These are phyloP conservation scores for Fusarium sp. DNA, from an alignment of 2,329 filamentous ascomycete species.

Conservation along the genomic window DNA sequence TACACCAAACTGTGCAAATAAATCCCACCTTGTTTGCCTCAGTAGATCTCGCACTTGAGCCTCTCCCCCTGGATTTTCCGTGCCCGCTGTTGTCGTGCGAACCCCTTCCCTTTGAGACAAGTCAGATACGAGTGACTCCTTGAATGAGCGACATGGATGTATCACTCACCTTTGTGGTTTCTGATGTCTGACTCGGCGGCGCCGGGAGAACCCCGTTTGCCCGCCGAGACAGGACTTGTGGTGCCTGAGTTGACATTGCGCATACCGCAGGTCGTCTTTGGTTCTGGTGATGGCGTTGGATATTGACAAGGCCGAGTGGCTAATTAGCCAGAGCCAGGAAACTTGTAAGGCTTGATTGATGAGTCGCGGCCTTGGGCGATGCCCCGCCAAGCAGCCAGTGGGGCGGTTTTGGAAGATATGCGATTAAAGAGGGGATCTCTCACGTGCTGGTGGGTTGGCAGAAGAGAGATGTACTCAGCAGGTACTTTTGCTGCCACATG, in stretches of 20 bases:
- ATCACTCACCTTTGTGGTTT: conserved; percentile 47
- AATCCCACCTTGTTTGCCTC: conserved; percentile 45
- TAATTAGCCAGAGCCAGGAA: conserved; percentile 24
- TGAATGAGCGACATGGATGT: conserved; percentile 12
- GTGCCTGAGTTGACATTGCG: conserved; percentile 50
- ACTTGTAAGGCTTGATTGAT: conserved; percentile 43
- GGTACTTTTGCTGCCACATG: background rate
- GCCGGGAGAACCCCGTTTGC: conserved; percentile 45
- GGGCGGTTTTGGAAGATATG: conserved; percentile 41
- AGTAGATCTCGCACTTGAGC: conserved; percentile 41
- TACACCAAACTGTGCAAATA: background rate
- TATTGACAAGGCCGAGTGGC: conserved; percentile 27
- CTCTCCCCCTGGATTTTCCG: conserved; percentile 41
- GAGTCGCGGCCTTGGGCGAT: conserved; percentile 40
- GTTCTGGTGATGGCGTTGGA: conserved; percentile 31
- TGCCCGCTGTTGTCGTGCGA: conserved; percentile 36
- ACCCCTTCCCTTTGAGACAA: conserved; percentile 37
- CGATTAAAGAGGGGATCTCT: conserved; percentile 39
- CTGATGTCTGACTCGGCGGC: conserved; percentile 40
- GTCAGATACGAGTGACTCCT: conserved; percentile 35
- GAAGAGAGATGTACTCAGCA: background rate
- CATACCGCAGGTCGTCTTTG: conserved; percentile 42
- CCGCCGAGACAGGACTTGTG: conserved; percentile 50
- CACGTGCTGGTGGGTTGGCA: conserved; percentile 18
- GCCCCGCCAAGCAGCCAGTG: conserved; percentile 42